A percentile compares a stretch with the other conserved stretches of the same genome.
These are phyloP conservation scores for Chlamydomonas applanata DNA, from an alignment of 139 green algal species.

Conservation along the genomic window DNA sequence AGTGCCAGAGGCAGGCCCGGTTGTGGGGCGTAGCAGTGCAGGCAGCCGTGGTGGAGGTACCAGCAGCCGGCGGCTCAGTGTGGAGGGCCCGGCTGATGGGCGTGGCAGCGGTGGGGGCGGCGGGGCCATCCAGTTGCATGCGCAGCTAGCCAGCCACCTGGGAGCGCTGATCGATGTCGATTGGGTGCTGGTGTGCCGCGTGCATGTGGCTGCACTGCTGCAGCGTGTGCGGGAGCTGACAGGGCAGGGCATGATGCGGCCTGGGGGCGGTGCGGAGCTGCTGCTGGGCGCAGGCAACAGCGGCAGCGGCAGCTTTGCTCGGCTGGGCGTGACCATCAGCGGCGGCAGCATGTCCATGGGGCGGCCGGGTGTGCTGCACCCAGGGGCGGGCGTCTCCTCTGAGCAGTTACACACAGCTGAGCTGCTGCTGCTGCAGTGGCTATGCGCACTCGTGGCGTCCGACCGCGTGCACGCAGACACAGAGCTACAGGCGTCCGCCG, in stretches of 20 bases:
- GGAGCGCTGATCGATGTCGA: background rate
- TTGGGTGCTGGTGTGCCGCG: background rate
- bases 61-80: background rate
- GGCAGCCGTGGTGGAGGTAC: background rate
- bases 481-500: conserved; percentile 6
- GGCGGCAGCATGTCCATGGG: too few species aligned
- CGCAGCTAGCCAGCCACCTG: background rate
- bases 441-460: background rate
- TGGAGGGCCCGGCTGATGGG: too few species aligned
- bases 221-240: background rate
- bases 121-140: background rate
- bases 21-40: too few species aligned
- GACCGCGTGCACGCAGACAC: conserved; percentile 12
- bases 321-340: background rate
- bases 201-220: background rate
- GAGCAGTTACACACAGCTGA: background rate
- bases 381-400: background rate
- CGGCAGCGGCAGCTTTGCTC: background rate
- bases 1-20: too few species aligned
- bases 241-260: background rate
- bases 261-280: background rate
- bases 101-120: too few species aligned
- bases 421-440: conserved; percentile 16
- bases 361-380: too few species aligned
- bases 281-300: background rate